A percentile compares a stretch with the other conserved stretches of the same genome.
Conservation (phyloP, 2,329 filamentous ascomycete species). For the Fusarium albidum region DNA sequence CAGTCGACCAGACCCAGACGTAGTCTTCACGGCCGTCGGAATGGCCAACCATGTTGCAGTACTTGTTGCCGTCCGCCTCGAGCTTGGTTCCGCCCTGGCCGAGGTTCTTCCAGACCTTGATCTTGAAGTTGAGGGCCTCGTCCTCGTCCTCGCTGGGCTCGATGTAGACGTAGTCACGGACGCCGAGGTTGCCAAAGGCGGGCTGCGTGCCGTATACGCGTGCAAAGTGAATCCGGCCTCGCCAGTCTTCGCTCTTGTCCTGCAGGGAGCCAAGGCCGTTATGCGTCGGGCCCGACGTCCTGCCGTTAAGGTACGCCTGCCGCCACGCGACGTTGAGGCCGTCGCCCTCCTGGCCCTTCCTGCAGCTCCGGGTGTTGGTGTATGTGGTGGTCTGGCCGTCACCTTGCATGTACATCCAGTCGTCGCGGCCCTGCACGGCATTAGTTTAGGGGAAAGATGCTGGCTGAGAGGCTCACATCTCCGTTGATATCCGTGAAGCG, state of each 20-base stretch:
- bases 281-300: slow-evolving; percentile 20
- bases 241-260: not conserved
- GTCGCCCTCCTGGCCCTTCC: slow-evolving; percentile 17
- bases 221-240: slow-evolving; percentile 16
- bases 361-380: slow-evolving; percentile 36
- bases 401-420: slow-evolving; percentile 34
- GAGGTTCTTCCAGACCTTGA: not conserved
- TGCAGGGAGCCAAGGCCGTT: not conserved
- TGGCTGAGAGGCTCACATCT: not conserved
- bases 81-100: not conserved
- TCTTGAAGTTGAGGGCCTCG: not conserved
- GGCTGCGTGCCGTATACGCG: slow-evolving; percentile 11
- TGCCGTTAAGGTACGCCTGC: slow-evolving; percentile 11
- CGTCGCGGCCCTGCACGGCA: slow-evolving; percentile 23
- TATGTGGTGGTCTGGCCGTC: slow-evolving; percentile 27
- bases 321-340: slow-evolving; percentile 34
- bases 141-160: slow-evolving; percentile 2
- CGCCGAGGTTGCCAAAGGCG: slow-evolving; percentile 7
- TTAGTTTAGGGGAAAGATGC: no score
- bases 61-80: not conserved
- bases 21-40: slow-evolving; percentile 8
- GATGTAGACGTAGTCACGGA: slow-evolving; percentile 21
- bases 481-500: not conserved
- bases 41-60: not conserved
- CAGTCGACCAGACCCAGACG: not conserved